Base-by-base conservation (phyloP, 1,284 basidiomycete species). In the Polyporus tsugae region DNA sequence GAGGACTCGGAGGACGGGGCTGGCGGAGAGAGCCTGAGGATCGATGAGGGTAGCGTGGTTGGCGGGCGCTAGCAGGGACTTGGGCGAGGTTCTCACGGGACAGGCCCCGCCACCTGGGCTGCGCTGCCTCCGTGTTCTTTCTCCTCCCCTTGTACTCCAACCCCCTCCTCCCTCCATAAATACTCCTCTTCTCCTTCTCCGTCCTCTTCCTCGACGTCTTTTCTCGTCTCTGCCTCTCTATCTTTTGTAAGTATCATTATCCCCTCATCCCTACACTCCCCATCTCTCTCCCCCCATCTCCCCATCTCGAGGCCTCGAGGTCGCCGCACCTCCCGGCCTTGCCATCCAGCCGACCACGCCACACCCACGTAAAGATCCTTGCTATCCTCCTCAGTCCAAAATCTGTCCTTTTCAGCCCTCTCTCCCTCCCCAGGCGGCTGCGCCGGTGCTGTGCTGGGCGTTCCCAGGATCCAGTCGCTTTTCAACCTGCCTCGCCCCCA, bases 61-160 rank as follows among this genome's bases (percentile, higher is more conserved):
- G 29, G 44, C n/a, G 46, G 64, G 68, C 68, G 68, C 64, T 66
- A 63, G 62, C 57, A 41, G 53, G 39, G 61, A 68, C 46, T 46
- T 53, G 33, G 65, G 60, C 64, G 59, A 61, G 49, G 52, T 75
- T 76, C 75, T 71, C 75, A 76, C 75, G 75, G 62, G 71, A 62
- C 67, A 55, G 64, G 70, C 68, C 67, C 72, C 72, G 75, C 75
- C 75, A 74, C 75, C 74, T 73, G 74, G 70, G 64, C 72, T 73
- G 67, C 72, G 63, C 62, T 62, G 67, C 63, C 67, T 72, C 76
- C 79, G 77, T 72, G 60, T 63, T 72, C 75, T 74, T 75, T 69
- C 75, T 76, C 75, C 78, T 78, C 76, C 75, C 74, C 75, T 78
- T 75, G 74, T 76, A 71, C 76, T 73, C 74, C 74, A 75, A 73